Evolutionary conservation across 2,329 filamentous ascomycete species (phyloP), one percentile per base, ranked within the genome.

Genomic region (Colletotrichum horii): DNA sequence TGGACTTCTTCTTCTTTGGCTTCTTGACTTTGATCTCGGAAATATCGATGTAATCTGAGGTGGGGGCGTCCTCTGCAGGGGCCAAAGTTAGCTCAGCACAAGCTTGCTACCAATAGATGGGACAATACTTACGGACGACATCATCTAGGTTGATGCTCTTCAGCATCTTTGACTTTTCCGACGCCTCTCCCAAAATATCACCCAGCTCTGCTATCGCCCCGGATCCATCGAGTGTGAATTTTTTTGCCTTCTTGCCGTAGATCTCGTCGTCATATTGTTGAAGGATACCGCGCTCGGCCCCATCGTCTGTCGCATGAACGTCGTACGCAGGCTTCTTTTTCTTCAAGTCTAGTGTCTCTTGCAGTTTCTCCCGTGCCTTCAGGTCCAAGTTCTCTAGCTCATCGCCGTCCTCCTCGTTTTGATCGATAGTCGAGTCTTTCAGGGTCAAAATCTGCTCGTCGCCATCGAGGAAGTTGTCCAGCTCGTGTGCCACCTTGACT

Each of bases 251-350:
- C 85, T 98, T 98, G 71, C 96, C 96, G 43, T 94, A 91, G 69
- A 98, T 97, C 81, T 98, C 96, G 78, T 98, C 97, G 80, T 98
- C 97, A 81, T 99, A 99, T 79, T 99, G 96, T 16, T 94, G 92
- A 56, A 99, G 86, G 28, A 99, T 92, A 8, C 90, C 90, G 22
- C 89, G 89, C 74, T 93, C 88, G 15, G 91, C 93, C 28, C 90
- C 90, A 32, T 92, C 90, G 60, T 94, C 93, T 43, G 71, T 68
- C 38, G 93, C 87, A 76, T 95, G 93, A 0, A 96, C 96, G 80
- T 99, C 95, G 83, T 99, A 99, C 2, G 93, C 93, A 1, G 94
- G 93, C 82, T 94, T 95, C 84, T 96, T 95, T 89, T 98, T 98
- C 87, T 98, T 98, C 55, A 96, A 85, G 56, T 97, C 93, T 15